phyloP scores from a whole-genome alignment of 352 stramenopile species.

The Phytopythium boreale region DNA sequence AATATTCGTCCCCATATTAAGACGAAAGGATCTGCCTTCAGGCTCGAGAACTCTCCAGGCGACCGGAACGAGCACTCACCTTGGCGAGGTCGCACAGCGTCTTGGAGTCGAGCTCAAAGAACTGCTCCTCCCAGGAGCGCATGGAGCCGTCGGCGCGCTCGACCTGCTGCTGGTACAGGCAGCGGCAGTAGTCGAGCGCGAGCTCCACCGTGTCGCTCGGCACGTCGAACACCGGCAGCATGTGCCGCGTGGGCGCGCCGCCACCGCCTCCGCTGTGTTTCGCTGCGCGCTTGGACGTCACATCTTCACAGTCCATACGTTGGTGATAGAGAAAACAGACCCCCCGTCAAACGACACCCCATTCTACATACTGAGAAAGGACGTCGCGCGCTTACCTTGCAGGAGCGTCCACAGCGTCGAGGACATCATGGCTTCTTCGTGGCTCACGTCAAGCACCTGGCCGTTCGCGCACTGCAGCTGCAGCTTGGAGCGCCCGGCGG shows the following conservation, averaged over 20 bases:
- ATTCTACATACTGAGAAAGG: constrained; percentile 6
- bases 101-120: constrained; percentile 73
- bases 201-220: constrained; percentile 67
- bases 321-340: background rate
- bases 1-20: background rate
- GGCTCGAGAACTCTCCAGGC: background rate
- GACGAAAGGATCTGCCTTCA: background rate
- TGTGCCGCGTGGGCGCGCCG: constrained; percentile 22
- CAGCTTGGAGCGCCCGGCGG: constrained; percentile 45
- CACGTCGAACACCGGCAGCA: constrained; percentile 74
- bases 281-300: constrained; percentile 33
- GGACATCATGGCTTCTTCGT: constrained; percentile 86
- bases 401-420: constrained; percentile 80
- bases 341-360: too few relatives aligned
- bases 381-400: constrained; percentile 32
- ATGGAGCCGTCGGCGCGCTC: constrained; percentile 55
- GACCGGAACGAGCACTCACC: constrained; percentile 11
- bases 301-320: constrained; percentile 24
- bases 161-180: constrained; percentile 75
- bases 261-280: constrained; percentile 18
- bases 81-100: constrained; percentile 78
- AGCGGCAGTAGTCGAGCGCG: constrained; percentile 75
- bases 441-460: constrained; percentile 66
- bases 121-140: constrained; percentile 61
- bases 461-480: constrained; percentile 76